These are phyloP conservation scores for Saccharomycopsis malanga DNA, from an alignment of 805 yeast genomes.

Conservation along the genomic window DNA sequence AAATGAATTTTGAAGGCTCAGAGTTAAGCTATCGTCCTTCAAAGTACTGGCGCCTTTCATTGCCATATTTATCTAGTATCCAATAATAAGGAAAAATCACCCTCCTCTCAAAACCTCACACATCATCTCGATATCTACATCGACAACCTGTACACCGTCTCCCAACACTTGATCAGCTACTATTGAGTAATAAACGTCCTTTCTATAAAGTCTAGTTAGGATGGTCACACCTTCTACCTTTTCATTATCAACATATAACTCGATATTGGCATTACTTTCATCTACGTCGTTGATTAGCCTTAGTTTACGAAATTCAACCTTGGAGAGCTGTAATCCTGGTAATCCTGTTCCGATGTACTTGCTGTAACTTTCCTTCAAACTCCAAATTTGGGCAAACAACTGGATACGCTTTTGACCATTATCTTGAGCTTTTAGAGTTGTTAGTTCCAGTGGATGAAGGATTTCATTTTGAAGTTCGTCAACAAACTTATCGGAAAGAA, in stretches of 20 bases:
- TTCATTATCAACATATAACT: constrained; percentile 6
- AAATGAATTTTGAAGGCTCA: too few species aligned
- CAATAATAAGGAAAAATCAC: too few species aligned
- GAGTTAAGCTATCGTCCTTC: too few species aligned
- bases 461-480: constrained; percentile 4
- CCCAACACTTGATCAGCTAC: too few species aligned
- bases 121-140: too few species aligned
- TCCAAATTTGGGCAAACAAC: constrained; percentile 19
- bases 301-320: constrained; percentile 6
- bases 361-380: constrained; percentile 20
- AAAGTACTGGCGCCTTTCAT: too few species aligned
- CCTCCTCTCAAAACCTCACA: too few species aligned
- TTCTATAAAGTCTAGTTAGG: constrained; percentile 2
- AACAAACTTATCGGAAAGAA: constrained; percentile 3
- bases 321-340: constrained; percentile 5
- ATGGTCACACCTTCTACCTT: constrained; percentile 1
- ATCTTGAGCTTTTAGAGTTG: background rate
- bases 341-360: constrained; percentile 20
- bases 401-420: background rate
- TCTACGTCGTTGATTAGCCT: background rate
- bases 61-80: too few species aligned
- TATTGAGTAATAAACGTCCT: constrained; percentile 11
- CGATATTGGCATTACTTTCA: background rate
- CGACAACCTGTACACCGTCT: background rate
- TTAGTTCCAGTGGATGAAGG: constrained; percentile 8